Evolutionary conservation across 208 protist species (phyloP), one percentile per base, ranked within the genome.

Genomic region (Acanthamoeba quina): DNA sequence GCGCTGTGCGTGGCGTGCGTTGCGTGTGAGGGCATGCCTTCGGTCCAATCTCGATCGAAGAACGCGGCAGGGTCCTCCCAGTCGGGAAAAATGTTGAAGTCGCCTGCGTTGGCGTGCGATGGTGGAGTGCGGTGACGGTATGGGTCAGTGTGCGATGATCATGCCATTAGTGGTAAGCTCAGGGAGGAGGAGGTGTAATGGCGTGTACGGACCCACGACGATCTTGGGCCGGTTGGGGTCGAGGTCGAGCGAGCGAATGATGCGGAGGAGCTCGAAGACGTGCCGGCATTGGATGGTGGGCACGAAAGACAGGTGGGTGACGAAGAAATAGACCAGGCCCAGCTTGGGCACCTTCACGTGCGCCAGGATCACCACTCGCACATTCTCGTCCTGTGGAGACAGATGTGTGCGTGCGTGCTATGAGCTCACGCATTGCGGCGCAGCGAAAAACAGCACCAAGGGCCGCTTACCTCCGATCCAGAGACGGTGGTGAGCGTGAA

Each of bases 321-420:
- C 70, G 37, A 80, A 80, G 70, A 80, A 80, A 21, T 80, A 80
- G 37, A 80, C 70, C 31, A 80, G 70, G 6, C 70, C 70, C 7
- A 80, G 37, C 41, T 52, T 80, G 19, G 70, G 70, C 70, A 80
- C 70, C 7, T 54, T 10, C 37, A 80, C 41, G 37, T 80, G 70
- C 5, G 70, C 70, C 17, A 80, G 70, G 21, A 80, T 41, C 17
- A 80, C 37, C 37, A 80, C 70, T 9, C 70, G 31, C 70, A 80
- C 70, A 15, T 80, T 80, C 5, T 5, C 13, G 21, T 80, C 70
- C 70, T 76, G 4, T 56, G n/a, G n/a, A n/a, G n/a, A n/a, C n/a
- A n/a, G n/a, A 1, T 34, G 62, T 11, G 19, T 26, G 56, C 0
- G 56, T 62, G 11, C 0, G 56, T 62, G 56, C 0, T 6, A 24